Percentiles rank a stretch among this genome's conserved stretches.
Conservation (phyloP, 2,329 filamentous ascomycete species). For the Clonostachys chloroleuca region DNA sequence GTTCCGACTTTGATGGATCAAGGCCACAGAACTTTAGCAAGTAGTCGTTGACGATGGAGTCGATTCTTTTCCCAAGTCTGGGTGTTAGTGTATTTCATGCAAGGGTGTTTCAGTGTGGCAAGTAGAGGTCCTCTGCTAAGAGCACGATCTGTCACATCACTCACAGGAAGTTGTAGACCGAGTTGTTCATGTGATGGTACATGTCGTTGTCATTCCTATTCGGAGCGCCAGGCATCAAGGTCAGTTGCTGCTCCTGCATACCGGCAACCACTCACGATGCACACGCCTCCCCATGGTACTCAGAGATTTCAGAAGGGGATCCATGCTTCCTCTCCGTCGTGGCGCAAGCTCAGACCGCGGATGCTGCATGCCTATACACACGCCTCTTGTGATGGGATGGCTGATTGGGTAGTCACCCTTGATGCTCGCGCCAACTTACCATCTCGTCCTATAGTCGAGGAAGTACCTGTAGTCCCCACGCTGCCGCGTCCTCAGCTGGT, state of each 20-base stretch:
- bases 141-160: conserved; percentile 7
- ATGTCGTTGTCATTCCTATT: conserved; percentile 87
- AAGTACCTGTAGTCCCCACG: conserved; percentile 73
- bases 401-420: too few species aligned
- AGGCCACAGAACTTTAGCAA: conserved; percentile 75
- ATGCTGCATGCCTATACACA: not conserved
- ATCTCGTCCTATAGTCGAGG: conserved; percentile 82
- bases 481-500: conserved; percentile 52
- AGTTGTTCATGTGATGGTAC: conserved; percentile 93
- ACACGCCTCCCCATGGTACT: too few species aligned
- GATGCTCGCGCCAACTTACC: conserved; percentile 42
- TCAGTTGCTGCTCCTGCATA: not conserved
- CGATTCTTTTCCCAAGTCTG: conserved; percentile 51
- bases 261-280: too few species aligned
- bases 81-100: not conserved
- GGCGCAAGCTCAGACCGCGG: not conserved
- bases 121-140: too few species aligned
- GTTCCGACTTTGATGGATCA: conserved; percentile 62
- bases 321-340: conserved; percentile 3
- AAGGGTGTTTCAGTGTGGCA: not conserved
- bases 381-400: too few species aligned
- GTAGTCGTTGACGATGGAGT: conserved; percentile 87
- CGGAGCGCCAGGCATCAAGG: conserved; percentile 6
- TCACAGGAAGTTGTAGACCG: conserved; percentile 75
- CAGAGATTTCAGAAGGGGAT: too few species aligned